A percentile compares a stretch with the other conserved stretches of the same genome.
These are phyloP conservation scores for Sugiyamaella novakii DNA, from an alignment of 1,139 yeast genomes.

Conservation along the genomic window DNA sequence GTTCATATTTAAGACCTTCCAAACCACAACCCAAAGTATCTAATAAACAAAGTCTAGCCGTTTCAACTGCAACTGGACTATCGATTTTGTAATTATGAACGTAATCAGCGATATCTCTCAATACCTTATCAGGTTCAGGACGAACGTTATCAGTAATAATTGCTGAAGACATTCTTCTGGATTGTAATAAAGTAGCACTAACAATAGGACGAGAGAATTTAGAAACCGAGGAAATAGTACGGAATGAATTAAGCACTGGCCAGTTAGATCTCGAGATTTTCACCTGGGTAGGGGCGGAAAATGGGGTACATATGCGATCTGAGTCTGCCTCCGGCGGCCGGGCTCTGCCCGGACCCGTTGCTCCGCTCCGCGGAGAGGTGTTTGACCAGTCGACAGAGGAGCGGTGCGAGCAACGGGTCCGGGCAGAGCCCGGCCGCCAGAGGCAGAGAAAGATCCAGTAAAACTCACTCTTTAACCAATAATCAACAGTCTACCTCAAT, in stretches of 20 bases:
- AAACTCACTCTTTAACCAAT: not conserved
- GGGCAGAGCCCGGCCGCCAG: not conserved
- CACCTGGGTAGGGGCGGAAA: not conserved
- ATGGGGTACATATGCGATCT: not conserved
- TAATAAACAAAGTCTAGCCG: constrained; percentile 56
- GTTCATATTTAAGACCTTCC: constrained; percentile 58
- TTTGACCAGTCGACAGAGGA: not conserved
- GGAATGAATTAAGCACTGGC: constrained; percentile 14
- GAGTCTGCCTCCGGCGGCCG: not conserved
- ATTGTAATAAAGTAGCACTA: constrained; percentile 1
- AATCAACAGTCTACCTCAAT: too few species aligned
- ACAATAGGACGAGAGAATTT: constrained; percentile 7
- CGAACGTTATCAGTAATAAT: constrained; percentile 50
- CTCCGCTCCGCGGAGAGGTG: not conserved
- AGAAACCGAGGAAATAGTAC: constrained; percentile 6
- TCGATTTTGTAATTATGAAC: constrained; percentile 52
- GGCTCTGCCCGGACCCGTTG: not conserved
- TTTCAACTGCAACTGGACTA: constrained; percentile 52
- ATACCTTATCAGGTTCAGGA: constrained; percentile 53
- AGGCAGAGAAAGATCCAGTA: not conserved
- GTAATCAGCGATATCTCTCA: constrained; percentile 53
- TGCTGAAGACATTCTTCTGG: constrained; percentile 30
- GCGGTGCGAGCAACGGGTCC: not conserved
- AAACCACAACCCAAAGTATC: constrained; percentile 63
- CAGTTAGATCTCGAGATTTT: not conserved